phyloP scores from a whole-genome alignment of 2,329 filamentous ascomycete species.

The Aspergillus melleus region DNA sequence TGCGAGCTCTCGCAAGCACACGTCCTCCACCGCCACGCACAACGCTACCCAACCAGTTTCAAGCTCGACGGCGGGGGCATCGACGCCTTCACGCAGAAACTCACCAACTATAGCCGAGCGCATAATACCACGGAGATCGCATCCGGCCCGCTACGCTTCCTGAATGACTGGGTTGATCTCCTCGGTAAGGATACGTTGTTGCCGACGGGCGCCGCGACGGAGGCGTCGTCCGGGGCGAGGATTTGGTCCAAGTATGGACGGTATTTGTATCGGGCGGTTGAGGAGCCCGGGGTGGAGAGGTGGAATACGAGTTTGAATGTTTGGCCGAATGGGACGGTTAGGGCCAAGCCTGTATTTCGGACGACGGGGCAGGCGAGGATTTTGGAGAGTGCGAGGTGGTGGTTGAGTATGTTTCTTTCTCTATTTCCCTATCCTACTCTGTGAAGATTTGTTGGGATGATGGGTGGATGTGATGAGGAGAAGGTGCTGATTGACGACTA shows the following conservation, averaged over 20 bases:
- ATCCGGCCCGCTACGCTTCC: slow-evolving; percentile 52
- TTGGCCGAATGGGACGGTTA: slow-evolving; percentile 48
- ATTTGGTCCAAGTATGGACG: slow-evolving; percentile 59
- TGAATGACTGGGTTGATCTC: slow-evolving; percentile 53
- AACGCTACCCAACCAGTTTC: slow-evolving; percentile 52
- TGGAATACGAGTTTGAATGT: slow-evolving; percentile 45
- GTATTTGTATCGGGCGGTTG: slow-evolving; percentile 47
- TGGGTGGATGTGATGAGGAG: too few relatives aligned
- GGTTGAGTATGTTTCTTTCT: slow-evolving; percentile 39
- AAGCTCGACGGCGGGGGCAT: slow-evolving; percentile 53
- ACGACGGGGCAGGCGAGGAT: slow-evolving; percentile 58
- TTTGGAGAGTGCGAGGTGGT: slow-evolving; percentile 47
- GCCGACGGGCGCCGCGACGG: slow-evolving; percentile 50
- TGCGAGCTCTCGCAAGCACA: slow-evolving; percentile 59
- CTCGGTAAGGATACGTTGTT: slow-evolving; percentile 48
- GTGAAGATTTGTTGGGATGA: too few relatives aligned
- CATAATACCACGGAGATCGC: slow-evolving; percentile 37
- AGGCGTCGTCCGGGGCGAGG: slow-evolving; percentile 51
- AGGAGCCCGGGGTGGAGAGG: slow-evolving; percentile 46
- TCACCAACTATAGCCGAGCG: slow-evolving; percentile 46
- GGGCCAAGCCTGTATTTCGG: slow-evolving; percentile 52
- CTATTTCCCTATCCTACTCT: too few relatives aligned
- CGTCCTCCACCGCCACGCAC: slow-evolving; percentile 55
- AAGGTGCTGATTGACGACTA: too few relatives aligned
- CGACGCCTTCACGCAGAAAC: slow-evolving; percentile 50